These are phyloP conservation scores for carrot (Daucus carota) DNA, from an alignment of 129 eudicot species.

Conservation along the genomic window DNA sequence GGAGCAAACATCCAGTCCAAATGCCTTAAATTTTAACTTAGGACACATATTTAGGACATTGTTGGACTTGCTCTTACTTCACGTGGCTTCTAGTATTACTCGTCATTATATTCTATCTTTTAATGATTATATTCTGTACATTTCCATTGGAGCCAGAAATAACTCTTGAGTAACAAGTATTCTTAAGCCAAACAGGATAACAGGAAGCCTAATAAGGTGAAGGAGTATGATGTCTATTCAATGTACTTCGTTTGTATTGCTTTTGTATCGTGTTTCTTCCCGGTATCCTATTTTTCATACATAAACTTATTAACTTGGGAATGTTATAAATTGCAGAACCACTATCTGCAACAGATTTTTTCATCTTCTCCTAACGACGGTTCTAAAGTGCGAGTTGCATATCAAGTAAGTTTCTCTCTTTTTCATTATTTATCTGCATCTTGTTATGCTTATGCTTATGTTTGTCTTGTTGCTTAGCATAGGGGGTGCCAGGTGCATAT, in stretches of 20 bases:
- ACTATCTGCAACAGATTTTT: slow-evolving; percentile 56
- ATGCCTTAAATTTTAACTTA: too few species aligned
- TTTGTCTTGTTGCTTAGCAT: slow-evolving; percentile 19
- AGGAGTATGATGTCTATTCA: not conserved
- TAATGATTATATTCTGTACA: not conserved
- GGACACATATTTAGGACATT: too few species aligned
- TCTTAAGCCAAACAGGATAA: not conserved
- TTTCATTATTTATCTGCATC: not conserved
- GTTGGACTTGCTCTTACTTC: too few species aligned
- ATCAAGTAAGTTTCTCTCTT: slow-evolving; percentile 46
- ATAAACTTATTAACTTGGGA: not conserved
- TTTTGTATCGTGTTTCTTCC: not conserved
- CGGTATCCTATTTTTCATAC: not conserved
- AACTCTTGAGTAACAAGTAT: not conserved
- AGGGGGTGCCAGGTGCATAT: slow-evolving; percentile 93
- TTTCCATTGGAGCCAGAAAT: not conserved
- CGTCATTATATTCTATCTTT: not conserved
- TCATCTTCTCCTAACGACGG: slow-evolving; percentile 37
- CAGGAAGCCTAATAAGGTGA: not conserved
- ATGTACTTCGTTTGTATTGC: not conserved
- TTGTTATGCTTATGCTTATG: slow-evolving; percentile 7
- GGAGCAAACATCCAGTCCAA: too few species aligned
- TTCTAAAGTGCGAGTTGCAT: slow-evolving; percentile 83
- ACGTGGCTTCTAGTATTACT: not conserved
- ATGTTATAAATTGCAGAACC: slow-evolving; percentile 54